phyloP scores from a whole-genome alignment of 1,284 basidiomycete genomes.

The Coniferiporia sulphurascens region DNA sequence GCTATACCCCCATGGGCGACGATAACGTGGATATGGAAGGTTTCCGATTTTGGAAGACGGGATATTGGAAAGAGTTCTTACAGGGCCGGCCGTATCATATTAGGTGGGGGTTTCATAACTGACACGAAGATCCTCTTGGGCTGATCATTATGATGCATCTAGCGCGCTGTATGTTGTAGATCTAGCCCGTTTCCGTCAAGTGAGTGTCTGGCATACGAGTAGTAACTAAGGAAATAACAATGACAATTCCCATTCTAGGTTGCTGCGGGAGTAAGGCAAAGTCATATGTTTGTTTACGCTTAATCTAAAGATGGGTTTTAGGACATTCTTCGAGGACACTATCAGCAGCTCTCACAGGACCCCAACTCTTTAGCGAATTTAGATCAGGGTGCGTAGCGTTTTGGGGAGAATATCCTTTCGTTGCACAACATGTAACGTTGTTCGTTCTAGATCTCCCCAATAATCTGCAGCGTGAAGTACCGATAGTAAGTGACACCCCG shows the following conservation, averaged over 20 bases:
- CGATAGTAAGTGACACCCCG: constrained; percentile 60
- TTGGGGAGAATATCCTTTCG: neutral
- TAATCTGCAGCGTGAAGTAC: constrained; percentile 82
- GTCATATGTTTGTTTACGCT: neutral
- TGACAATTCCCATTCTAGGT: constrained; percentile 37
- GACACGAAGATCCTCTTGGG: constrained; percentile 4
- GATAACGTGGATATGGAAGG: constrained; percentile 95
- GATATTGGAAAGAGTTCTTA: constrained; percentile 88
- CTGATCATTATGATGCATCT: constrained; percentile 14
- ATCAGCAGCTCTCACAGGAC: constrained; percentile 91
- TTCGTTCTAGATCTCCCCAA: constrained; percentile 76
- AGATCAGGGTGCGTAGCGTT: constrained; percentile 68
- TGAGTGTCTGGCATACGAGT: constrained; percentile 27
- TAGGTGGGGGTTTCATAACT: constrained; percentile 46
- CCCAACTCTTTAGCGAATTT: constrained; percentile 92
- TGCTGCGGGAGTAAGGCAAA: constrained; percentile 67
- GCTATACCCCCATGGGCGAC: constrained; percentile 96
- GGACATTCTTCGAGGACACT: constrained; percentile 89
- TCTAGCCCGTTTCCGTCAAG: constrained; percentile 89
- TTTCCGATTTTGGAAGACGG: constrained; percentile 97
- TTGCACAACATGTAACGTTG: neutral
- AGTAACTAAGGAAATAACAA: neutral
- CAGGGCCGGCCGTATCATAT: constrained; percentile 86
- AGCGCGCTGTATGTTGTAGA: constrained; percentile 96
- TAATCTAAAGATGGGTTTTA: constrained; percentile 33